These are phyloP conservation scores for Venturiaceae sp. DNA, from an alignment of 2,329 filamentous ascomycete species.

Conservation along the genomic window DNA sequence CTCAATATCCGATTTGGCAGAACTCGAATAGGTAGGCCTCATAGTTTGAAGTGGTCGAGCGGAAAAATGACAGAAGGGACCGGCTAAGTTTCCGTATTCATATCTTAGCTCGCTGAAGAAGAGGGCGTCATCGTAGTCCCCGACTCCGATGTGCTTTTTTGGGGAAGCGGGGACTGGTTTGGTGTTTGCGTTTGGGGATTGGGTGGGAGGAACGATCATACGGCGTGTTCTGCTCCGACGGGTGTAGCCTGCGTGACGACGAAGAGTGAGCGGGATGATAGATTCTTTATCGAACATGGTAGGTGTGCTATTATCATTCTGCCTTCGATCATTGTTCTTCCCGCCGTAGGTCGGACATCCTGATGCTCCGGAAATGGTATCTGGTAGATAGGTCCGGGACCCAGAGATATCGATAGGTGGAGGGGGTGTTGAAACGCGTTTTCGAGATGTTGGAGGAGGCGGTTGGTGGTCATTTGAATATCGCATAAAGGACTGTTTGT, in stretches of 20 bases:
- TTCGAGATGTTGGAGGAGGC: conserved; percentile 11
- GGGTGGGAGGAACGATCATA: conserved; percentile 18
- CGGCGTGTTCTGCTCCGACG: conserved; percentile 18
- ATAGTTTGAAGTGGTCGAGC: conserved; percentile 22
- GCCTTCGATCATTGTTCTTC: too few relatives aligned
- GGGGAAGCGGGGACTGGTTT: too few relatives aligned
- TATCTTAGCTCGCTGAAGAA: conserved; percentile 20
- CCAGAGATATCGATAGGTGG: conserved; percentile 22
- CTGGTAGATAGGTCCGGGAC: conserved; percentile 14
- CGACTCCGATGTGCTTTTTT: conserved; percentile 15
- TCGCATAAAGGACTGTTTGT: not conserved
- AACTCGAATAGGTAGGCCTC: not conserved
- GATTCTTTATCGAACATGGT: conserved; percentile 14
- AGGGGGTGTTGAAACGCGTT: conserved; percentile 19
- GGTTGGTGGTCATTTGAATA: conserved; percentile 10
- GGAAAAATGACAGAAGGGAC: conserved; percentile 17
- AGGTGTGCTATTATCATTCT: not conserved
- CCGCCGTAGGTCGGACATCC: too few relatives aligned
- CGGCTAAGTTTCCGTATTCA: conserved; percentile 17
- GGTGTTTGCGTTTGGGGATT: conserved; percentile 2
- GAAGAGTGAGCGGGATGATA: conserved; percentile 21
- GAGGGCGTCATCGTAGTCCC: conserved; percentile 22
- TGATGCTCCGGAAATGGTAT: conserved; percentile 18
- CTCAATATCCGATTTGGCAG: conserved; percentile 10
- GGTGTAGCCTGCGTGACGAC: conserved; percentile 15